Evolutionary conservation across 331 rosid species (phyloP).

Genomic region (Spiraea crenata): DNA sequence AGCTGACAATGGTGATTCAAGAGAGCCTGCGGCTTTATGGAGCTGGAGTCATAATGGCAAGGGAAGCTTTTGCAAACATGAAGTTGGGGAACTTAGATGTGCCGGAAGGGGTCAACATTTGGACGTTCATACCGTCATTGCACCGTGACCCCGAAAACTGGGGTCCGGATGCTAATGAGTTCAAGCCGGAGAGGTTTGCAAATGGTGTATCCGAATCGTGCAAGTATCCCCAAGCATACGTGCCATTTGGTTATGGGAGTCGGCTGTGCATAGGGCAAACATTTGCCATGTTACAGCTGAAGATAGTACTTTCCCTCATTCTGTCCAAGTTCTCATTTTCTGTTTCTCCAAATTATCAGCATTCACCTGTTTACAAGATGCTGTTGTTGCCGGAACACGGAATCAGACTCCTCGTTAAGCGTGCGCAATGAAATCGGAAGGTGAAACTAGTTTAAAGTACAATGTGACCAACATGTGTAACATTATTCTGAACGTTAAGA

Average conservation of each 20-base stretch:
- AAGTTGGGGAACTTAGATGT: conserved; percentile 12
- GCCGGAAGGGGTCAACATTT: conserved; percentile 35
- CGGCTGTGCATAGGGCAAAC: conserved; percentile 40
- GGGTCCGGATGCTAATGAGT: conserved; percentile 32
- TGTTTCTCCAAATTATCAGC: conserved; percentile 24
- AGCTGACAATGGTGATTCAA: conserved; percentile 33
- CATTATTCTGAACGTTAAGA: not conserved
- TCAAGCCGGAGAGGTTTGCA: conserved; percentile 31
- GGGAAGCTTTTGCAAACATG: conserved; percentile 30
- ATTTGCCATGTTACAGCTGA: conserved; percentile 26
- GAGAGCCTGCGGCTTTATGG: conserved; percentile 33
- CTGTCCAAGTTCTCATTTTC: conserved; percentile 31
- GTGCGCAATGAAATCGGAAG: not conserved
- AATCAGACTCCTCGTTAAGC: not conserved
- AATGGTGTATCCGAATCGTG: conserved; percentile 28
- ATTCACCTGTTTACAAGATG: conserved; percentile 24
- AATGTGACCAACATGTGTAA: not conserved
- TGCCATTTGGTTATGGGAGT: conserved; percentile 43
- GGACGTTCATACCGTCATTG: conserved; percentile 28
- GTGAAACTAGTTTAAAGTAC: not conserved
- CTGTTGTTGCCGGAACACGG: conserved; percentile 27
- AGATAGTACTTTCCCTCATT: conserved; percentile 28
- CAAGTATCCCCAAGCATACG: conserved; percentile 37
- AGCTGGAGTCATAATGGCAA: conserved; percentile 28
- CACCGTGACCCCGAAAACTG: conserved; percentile 32